These are phyloP conservation scores for Kazachstania africana DNA, from an alignment of 805 yeast species.

Conservation along the genomic window DNA sequence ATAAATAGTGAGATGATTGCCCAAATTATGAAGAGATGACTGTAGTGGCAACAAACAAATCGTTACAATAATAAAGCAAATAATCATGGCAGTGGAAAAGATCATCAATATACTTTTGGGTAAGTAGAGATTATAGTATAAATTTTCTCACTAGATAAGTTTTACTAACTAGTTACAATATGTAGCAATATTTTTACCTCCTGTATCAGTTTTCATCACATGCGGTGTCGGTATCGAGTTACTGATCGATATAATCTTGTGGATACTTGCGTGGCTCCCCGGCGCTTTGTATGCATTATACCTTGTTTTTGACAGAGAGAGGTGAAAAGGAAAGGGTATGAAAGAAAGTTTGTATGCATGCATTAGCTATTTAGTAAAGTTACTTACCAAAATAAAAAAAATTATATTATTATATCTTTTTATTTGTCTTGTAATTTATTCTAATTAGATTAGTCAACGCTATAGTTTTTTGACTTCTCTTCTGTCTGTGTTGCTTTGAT, in stretches of 20 bases:
- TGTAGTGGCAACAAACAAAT: no score
- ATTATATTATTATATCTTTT: background rate
- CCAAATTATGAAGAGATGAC: no score
- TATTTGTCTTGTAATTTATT: background rate
- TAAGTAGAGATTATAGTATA: no score
- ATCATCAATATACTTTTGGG: no score
- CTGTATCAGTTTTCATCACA: constrained; percentile 61
- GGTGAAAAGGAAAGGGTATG: background rate
- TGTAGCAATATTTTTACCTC: constrained; percentile 54
- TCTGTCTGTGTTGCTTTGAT: background rate
- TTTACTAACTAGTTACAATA: no score
- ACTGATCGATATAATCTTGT: constrained; percentile 47
- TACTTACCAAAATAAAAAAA: background rate
- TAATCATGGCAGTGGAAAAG: no score
- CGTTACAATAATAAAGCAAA: no score
- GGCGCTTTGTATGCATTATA: constrained; percentile 66
- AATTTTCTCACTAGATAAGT: no score
- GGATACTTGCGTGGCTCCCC: constrained; percentile 45
- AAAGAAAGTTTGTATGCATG: background rate
- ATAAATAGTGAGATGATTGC: no score
- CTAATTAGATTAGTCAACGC: no score
- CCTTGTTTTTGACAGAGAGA: constrained; percentile 28
- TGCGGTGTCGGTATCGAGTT: constrained; percentile 52
- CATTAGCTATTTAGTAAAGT: background rate
- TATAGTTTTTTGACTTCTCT: background rate